Evolutionary conservation across 1,284 basidiomycete species (phyloP).

Genomic region (Sanghuangporus weigelae): DNA sequence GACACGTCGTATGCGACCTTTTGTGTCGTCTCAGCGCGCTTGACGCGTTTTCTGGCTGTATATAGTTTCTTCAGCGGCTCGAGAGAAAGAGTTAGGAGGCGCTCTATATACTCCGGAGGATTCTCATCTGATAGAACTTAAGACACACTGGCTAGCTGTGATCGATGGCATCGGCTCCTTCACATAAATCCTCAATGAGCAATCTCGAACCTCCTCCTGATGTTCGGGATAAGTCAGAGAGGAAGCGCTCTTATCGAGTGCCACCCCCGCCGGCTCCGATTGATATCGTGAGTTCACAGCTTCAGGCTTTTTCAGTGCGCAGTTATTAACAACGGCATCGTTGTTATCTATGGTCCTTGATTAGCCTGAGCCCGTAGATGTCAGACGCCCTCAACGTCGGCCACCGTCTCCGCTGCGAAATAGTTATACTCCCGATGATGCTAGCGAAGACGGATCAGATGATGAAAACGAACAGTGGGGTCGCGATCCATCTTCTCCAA

Average conservation of each 20-base stretch:
- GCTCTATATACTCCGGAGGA: background rate
- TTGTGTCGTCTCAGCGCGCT: background rate
- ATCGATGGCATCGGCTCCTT: constrained; percentile 5
- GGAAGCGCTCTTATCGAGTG: constrained; percentile 12
- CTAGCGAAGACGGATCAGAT: constrained; percentile 13
- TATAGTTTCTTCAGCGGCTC: background rate
- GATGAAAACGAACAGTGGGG: constrained; percentile 30
- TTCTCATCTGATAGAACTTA: background rate
- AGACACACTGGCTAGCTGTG: background rate
- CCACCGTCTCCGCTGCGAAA: constrained; percentile 22
- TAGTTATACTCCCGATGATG: constrained; percentile 16
- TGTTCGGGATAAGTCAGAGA: constrained; percentile 7
- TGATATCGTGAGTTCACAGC: constrained; percentile 12
- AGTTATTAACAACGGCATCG: background rate
- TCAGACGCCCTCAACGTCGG: constrained; percentile 1
- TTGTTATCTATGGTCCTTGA: background rate
- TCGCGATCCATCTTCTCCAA: constrained; percentile 50
- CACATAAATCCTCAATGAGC: constrained; percentile 5
- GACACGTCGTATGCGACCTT: background rate
- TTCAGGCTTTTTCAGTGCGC: background rate
- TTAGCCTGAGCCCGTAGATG: constrained; percentile 17
- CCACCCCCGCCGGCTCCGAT: constrained; percentile 16
- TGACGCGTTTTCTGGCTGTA: constrained; percentile 5
- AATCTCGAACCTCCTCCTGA: constrained; percentile 5
- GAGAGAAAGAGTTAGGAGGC: background rate